These are phyloP conservation scores for Euphorbia tirucalli DNA, from an alignment of 345 rosid genomes.

Conservation along the genomic window DNA sequence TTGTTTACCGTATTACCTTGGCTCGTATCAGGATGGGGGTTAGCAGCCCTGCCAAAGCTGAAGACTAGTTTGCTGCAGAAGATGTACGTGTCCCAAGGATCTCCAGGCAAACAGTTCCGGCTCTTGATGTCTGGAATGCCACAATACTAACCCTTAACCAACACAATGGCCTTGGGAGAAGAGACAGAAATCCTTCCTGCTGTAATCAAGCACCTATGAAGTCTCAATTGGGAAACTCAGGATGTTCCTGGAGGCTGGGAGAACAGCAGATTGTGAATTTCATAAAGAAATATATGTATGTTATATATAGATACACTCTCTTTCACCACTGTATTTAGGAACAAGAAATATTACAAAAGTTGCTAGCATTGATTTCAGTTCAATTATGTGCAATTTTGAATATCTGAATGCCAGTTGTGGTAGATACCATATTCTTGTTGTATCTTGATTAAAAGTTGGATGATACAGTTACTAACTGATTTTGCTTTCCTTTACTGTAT, in stretches of 20 bases:
- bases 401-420: background rate
- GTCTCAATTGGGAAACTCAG: slow-evolving; percentile 11
- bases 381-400: slow-evolving; percentile 7
- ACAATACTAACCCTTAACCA: slow-evolving; percentile 15
- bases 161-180: slow-evolving; percentile 14
- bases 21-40: slow-evolving; percentile 36
- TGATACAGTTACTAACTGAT: background rate
- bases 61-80: background rate
- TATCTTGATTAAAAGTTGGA: background rate
- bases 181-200: slow-evolving; percentile 8
- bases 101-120: slow-evolving; percentile 6
- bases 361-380: background rate
- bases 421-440: background rate
- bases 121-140: background rate
- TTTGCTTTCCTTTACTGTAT: no score
- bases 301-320: background rate
- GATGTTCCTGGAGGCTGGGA: slow-evolving; percentile 13
- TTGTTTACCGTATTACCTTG: background rate
- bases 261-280: slow-evolving; percentile 9
- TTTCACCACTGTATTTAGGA: slow-evolving; percentile 6
- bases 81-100: slow-evolving; percentile 17
- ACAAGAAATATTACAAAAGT: slow-evolving; percentile 5
- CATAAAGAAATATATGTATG: slow-evolving; percentile 1
- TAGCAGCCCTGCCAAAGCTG: background rate
- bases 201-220: slow-evolving; percentile 3